A percentile compares a stretch with the other conserved stretches of the same genome.
phyloP scores from a whole-genome alignment of 2,329 filamentous ascomycete genomes.

The Onygenales sp. region DNA sequence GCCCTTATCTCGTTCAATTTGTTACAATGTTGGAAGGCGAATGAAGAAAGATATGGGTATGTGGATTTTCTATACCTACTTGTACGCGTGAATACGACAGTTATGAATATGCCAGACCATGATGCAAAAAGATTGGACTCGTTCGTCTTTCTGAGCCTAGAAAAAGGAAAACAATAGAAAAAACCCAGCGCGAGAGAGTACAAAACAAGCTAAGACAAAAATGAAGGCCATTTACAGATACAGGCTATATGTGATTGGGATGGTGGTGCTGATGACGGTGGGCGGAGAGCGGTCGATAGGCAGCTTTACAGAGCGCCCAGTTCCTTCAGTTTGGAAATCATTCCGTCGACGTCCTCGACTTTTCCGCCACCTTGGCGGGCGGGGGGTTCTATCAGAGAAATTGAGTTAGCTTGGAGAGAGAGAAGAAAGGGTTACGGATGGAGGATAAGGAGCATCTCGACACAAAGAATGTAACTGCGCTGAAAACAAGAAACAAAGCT shows the following conservation, averaged over 20 bases:
- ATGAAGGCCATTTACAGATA: not conserved
- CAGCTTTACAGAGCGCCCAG: constrained; percentile 66
- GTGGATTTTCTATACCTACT: too few species aligned
- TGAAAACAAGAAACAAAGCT: not conserved
- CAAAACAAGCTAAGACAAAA: not conserved
- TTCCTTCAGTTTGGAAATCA: constrained; percentile 91
- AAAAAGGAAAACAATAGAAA: not conserved
- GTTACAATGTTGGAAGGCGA: too few species aligned
- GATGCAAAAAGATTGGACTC: too few species aligned
- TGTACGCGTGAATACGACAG: too few species aligned
- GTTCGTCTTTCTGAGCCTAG: not conserved
- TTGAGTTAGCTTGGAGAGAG: constrained; percentile 4
- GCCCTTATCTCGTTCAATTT: too few species aligned
- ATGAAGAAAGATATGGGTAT: too few species aligned
- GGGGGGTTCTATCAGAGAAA: constrained; percentile 57
- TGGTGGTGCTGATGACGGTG: not conserved
- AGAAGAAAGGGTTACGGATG: not conserved
- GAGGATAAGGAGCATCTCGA: not conserved
- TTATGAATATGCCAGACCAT: too few species aligned
- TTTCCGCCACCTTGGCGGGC: constrained; percentile 87
- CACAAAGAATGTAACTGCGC: not conserved
- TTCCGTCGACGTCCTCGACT: constrained; percentile 93
- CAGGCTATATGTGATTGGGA: not conserved
- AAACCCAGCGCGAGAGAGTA: not conserved
- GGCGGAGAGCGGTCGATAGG: too few species aligned